phyloP scores from a whole-genome alignment of 2,329 filamentous ascomycete species.

The Periconia sp. region DNA sequence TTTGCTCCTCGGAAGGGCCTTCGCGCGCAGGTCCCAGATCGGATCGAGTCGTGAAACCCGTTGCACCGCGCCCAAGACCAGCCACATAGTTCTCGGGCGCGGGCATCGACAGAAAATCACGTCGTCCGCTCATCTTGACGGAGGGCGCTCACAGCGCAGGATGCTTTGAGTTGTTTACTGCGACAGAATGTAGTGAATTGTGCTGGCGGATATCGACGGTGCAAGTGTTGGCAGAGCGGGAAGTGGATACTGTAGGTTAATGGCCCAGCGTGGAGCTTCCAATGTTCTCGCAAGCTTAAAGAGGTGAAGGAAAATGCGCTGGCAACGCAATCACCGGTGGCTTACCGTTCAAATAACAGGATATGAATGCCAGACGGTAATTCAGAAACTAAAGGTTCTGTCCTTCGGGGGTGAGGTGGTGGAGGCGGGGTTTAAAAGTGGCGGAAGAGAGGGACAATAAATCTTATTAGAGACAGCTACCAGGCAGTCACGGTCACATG shows the following conservation, averaged over 20 bases:
- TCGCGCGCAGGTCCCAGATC: constrained; percentile 94
- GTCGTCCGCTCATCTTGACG: constrained; percentile 61
- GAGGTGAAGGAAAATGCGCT: no score
- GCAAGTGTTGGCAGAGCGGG: neutral
- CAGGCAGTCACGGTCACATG: neutral
- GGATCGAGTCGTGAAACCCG: constrained; percentile 95
- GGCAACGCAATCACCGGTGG: no score
- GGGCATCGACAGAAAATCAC: constrained; percentile 87
- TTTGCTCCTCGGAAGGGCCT: constrained; percentile 95
- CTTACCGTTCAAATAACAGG: no score
- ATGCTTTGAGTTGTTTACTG: neutral
- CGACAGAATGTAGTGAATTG: neutral
- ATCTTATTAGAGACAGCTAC: neutral
- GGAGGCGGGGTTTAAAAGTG: neutral
- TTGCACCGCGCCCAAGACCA: constrained; percentile 95
- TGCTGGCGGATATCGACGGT: neutral
- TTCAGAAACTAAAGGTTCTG: neutral
- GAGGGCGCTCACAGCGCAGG: neutral
- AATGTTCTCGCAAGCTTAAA: no score
- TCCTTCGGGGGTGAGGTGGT: neutral
- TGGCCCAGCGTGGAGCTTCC: no score
- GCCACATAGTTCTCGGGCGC: constrained; percentile 71
- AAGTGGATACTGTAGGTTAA: neutral
- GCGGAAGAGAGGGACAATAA: neutral
- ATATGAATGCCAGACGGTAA: no score